Conservation (phyloP, 75 land plant genomes). For the Selaginella moellendorffii region DNA sequence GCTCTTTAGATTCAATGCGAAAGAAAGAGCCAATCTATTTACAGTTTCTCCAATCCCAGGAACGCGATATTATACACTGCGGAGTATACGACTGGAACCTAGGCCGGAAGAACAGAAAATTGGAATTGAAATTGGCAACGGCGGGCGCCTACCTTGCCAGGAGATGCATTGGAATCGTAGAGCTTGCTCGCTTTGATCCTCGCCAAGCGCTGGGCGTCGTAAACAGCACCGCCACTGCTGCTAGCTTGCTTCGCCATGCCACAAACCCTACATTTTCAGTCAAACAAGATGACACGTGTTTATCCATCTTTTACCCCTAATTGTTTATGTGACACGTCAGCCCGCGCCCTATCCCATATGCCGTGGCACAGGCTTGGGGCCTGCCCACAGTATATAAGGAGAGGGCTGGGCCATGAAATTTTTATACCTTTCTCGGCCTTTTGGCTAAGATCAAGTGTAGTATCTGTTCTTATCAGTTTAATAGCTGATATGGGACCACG, state of each 20-base stretch:
- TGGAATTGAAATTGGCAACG: not conserved
- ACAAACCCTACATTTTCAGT: too few species aligned
- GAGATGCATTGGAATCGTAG: conserved; percentile 46
- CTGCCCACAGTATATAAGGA: too few species aligned
- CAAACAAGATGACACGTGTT: too few species aligned
- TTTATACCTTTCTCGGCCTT: conserved; percentile 99
- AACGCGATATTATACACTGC: conserved; percentile 60
- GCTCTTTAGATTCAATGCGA: conserved; percentile 66
- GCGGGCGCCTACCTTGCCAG: conserved; percentile 46
- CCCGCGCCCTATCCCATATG: too few species aligned
- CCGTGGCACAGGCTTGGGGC: too few species aligned
- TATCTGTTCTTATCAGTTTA: conserved; percentile 99
- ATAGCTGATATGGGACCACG: conserved; percentile 55
- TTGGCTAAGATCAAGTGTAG: conserved; percentile 99
- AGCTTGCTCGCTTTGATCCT: conserved; percentile 67
- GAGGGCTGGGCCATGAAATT: too few species aligned
- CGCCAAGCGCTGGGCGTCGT: conserved; percentile 20
- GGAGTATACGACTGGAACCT: conserved; percentile 84
- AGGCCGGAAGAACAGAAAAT: not conserved
- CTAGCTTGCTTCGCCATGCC: too few species aligned
- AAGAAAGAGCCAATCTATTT: too few species aligned
- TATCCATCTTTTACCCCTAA: too few species aligned
- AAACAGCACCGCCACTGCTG: too few species aligned
- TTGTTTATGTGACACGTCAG: too few species aligned
- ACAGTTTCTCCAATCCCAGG: conserved; percentile 82